phyloP scores from a whole-genome alignment of 2,329 filamentous ascomycete genomes.

The Metarhizium brunneum region DNA sequence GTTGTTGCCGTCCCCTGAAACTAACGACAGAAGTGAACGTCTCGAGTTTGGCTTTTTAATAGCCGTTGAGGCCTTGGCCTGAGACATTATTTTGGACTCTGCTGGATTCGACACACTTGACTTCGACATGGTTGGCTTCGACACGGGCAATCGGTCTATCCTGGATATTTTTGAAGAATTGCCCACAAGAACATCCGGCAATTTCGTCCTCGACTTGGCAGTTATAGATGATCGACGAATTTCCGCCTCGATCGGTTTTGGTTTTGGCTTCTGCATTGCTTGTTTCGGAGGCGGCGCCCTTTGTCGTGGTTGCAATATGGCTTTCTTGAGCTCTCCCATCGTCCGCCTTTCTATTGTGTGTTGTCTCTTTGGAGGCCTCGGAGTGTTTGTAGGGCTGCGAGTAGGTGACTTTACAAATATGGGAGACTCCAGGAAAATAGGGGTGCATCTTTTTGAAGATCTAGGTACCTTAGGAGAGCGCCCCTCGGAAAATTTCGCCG shows the following conservation, averaged over 20 bases:
- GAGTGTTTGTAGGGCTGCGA: neutral
- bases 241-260: neutral
- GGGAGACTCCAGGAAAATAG: constrained; percentile 2
- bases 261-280: neutral
- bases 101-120: neutral
- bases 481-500: neutral
- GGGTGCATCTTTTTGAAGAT: constrained; percentile 6
- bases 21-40: constrained; percentile 2
- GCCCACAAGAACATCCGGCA: neutral
- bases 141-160: neutral
- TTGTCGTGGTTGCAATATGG: constrained; percentile 3
- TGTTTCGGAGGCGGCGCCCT: neutral
- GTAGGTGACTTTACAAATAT: neutral
- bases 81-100: neutral
- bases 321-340: constrained; percentile 7
- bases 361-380: neutral
- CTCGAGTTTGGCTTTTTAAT: constrained; percentile 1
- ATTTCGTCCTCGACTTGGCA: neutral
- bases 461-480: constrained; percentile 4
- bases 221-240: neutral
- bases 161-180: neutral
- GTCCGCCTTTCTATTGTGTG: constrained; percentile 3
- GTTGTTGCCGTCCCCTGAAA: neutral
- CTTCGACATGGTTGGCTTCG: neutral
- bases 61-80: neutral